These are phyloP conservation scores for Apiotrichum domesticum DNA, from an alignment of 1,284 basidiomycete genomes.

Conservation along the genomic window DNA sequence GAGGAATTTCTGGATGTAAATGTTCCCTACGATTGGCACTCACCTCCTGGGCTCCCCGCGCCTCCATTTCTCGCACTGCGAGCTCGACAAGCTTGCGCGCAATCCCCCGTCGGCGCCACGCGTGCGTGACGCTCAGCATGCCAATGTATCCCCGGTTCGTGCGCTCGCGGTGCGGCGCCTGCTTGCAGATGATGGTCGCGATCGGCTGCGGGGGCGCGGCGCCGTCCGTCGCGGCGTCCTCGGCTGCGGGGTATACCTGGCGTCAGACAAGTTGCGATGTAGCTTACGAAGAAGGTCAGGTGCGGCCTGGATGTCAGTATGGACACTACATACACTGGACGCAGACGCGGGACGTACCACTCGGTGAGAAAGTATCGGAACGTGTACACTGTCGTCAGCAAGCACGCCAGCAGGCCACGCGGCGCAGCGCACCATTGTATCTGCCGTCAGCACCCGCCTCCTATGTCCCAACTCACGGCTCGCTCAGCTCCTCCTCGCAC, in stretches of 20 bases:
- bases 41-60: conserved; percentile 75
- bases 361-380: conserved; percentile 83
- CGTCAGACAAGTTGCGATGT: neutral
- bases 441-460: conserved; percentile 7
- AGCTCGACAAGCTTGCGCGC: conserved; percentile 71
- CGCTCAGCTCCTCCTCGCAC: conserved; percentile 86
- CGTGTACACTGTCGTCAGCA: conserved; percentile 38
- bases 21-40: conserved; percentile 17
- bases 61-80: conserved; percentile 73
- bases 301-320: conserved; percentile 64
- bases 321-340: neutral
- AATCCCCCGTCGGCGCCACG: conserved; percentile 80
- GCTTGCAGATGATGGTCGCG: conserved; percentile 93
- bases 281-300: conserved; percentile 72
- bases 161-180: conserved; percentile 70
- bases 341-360: conserved; percentile 56
- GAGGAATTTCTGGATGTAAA: neutral
- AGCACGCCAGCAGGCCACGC: no score
- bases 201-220: conserved; percentile 52
- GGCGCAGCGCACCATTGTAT: conserved; percentile 20
- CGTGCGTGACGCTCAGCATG: conserved; percentile 83
- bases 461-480: conserved; percentile 67
- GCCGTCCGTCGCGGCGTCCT: neutral
- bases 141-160: conserved; percentile 91
- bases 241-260: conserved; percentile 22